Conservation (phyloP, 2,329 filamentous ascomycete species). For the Monosporascus sp. region DNA sequence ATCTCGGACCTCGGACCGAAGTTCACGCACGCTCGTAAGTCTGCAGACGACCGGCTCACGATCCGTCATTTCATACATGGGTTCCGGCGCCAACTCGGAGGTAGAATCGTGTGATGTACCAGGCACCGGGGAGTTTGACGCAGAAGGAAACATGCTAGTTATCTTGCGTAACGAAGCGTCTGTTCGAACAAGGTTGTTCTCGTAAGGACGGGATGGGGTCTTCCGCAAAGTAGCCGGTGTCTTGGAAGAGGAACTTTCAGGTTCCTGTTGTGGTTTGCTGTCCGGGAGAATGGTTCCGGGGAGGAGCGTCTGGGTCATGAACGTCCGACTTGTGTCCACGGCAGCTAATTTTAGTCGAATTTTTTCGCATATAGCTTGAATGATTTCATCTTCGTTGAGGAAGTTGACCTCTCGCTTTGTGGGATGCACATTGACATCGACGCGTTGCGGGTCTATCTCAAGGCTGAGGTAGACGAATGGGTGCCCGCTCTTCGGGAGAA, state of each 20-base stretch:
- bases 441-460: conserved; percentile 83
- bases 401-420: conserved; percentile 98
- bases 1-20: conserved; percentile 75
- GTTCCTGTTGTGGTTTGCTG: conserved; percentile 18
- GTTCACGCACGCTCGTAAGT: conserved; percentile 77
- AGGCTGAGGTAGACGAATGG: conserved; percentile 91
- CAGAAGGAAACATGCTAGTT: conserved; percentile 83
- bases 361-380: conserved; percentile 75
- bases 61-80: conserved; percentile 62
- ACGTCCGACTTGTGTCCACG: conserved; percentile 90
- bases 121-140: conserved; percentile 30
- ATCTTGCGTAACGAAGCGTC: conserved; percentile 89
- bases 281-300: conserved; percentile 50
- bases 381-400: conserved; percentile 93
- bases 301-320: conserved; percentile 87
- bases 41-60: conserved; percentile 65
- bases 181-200: conserved; percentile 86
- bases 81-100: conserved; percentile 24
- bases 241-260: conserved; percentile 25
- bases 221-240: conserved; percentile 31
- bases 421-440: conserved; percentile 96
- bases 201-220: conserved; percentile 56
- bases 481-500: conserved; percentile 88
- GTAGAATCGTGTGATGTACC: conserved; percentile 18
- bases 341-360: conserved; percentile 73